Evolutionary conservation across 1,284 basidiomycete genomes (phyloP).

Genomic region (Leccinum solheimii): DNA sequence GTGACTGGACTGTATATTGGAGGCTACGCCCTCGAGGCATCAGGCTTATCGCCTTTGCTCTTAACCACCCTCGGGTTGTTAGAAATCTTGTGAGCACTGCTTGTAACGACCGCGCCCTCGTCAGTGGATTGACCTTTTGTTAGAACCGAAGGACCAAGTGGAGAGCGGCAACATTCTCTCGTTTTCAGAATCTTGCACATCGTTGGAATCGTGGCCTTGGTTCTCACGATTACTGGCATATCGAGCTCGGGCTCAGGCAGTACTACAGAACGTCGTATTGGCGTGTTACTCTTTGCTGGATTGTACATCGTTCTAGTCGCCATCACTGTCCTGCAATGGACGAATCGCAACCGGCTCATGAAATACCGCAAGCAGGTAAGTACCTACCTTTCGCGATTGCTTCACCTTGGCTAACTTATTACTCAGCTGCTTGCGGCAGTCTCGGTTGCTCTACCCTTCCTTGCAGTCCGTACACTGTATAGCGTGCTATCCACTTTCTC

Average conservation of each 20-base stretch:
- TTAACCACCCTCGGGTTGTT: constrained; percentile 59
- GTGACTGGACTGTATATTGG: constrained; percentile 48
- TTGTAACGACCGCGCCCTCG: not conserved
- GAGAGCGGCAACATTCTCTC: constrained; percentile 22
- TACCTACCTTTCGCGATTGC: constrained; percentile 12
- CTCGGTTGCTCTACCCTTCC: constrained; percentile 54
- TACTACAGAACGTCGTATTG: constrained; percentile 47
- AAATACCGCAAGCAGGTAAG: constrained; percentile 49
- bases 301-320: constrained; percentile 47
- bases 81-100: constrained; percentile 53
- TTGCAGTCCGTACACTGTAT: constrained; percentile 51
- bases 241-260: constrained; percentile 21
- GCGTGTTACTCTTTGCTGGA: constrained; percentile 49
- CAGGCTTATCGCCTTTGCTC: constrained; percentile 54
- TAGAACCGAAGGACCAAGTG: constrained; percentile 29
- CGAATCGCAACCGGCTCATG: constrained; percentile 47
- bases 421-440: constrained; percentile 43
- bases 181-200: constrained; percentile 44
- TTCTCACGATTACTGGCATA: constrained; percentile 52
- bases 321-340: constrained; percentile 49
- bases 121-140: constrained; percentile 1
- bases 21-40: constrained; percentile 55
- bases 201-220: constrained; percentile 45
- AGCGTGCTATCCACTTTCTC: constrained; percentile 54
- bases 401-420: constrained; percentile 10